Conservation (phyloP, 352 stramenopile species). For the Hyaloperonospora brassicae region DNA sequence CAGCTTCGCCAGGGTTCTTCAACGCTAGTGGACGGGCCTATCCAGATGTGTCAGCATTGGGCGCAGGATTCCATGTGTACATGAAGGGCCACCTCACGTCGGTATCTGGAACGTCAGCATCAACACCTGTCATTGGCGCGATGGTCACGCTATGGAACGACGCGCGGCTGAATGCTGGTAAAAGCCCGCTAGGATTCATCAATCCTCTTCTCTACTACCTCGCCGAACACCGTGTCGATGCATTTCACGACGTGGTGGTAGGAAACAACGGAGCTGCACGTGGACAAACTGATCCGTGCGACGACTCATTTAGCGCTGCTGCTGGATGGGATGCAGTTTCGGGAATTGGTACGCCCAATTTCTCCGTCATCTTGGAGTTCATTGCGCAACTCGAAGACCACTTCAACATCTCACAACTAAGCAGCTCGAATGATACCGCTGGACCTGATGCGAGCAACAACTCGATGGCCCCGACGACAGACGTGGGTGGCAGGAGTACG, state of each 20-base stretch:
- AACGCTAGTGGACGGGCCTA: constrained; percentile 82
- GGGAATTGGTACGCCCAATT: constrained; percentile 82
- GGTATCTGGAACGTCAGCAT: constrained; percentile 81
- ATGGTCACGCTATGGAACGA: constrained; percentile 89
- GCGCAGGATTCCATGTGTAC: constrained; percentile 56
- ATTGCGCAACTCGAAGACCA: constrained; percentile 42
- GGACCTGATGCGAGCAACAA: constrained; percentile 11
- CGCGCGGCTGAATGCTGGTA: constrained; percentile 64
- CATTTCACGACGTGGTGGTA: constrained; percentile 83
- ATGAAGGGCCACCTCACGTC: constrained; percentile 38
- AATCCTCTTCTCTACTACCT: constrained; percentile 83
- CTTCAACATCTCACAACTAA: constrained; percentile 35
- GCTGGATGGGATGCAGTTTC: constrained; percentile 85
- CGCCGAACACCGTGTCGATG: constrained; percentile 33
- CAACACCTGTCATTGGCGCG: constrained; percentile 71
- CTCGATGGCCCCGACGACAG: constrained; percentile 3
- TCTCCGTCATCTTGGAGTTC: constrained; percentile 52
- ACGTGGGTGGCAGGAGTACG: constrained; percentile 19
- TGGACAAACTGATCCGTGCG: constrained; percentile 37
- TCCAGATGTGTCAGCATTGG: constrained; percentile 81
- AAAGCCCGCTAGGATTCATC: constrained; percentile 78
- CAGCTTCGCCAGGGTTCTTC: constrained; percentile 51
- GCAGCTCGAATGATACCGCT: constrained; percentile 5
- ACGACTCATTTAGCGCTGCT: constrained; percentile 73
- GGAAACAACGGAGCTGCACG: constrained; percentile 74